Evolutionary conservation across 768 basidiomycete genomes (phyloP).

Genomic region (Strobilomyces dryophilus): DNA sequence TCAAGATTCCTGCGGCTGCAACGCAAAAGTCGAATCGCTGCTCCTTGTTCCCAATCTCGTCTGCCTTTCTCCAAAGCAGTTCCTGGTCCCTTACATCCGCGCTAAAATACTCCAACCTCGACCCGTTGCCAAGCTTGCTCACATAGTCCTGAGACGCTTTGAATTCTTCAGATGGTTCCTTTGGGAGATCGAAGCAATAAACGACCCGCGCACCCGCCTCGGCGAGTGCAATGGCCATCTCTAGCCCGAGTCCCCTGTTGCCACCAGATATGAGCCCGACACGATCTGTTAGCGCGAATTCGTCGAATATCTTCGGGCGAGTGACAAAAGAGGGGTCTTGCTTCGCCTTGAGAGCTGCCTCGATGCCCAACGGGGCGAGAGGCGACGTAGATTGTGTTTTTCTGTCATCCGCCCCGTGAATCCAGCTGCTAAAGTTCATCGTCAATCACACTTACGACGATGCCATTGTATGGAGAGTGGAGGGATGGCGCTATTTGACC

Average conservation of each 20-base stretch:
- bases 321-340: slow-evolving; percentile 31
- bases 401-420: not conserved
- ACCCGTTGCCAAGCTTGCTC: slow-evolving; percentile 37
- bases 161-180: slow-evolving; percentile 56
- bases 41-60: slow-evolving; percentile 62
- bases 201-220: slow-evolving; percentile 70
- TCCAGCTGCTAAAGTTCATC: too few species aligned
- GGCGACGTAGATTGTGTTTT: slow-evolving; percentile 45
- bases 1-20: slow-evolving; percentile 76
- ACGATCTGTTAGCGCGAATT: slow-evolving; percentile 53
- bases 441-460: too few species aligned
- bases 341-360: slow-evolving; percentile 47
- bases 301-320: slow-evolving; percentile 52
- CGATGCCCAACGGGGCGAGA: slow-evolving; percentile 59
- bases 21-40: slow-evolving; percentile 73
- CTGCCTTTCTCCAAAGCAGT: slow-evolving; percentile 50
- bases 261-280: slow-evolving; percentile 63
- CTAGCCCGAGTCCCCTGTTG: slow-evolving; percentile 70
- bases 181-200: slow-evolving; percentile 65
- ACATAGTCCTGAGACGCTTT: slow-evolving; percentile 52
- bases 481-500: not conserved
- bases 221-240: slow-evolving; percentile 70
- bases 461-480: too few species aligned
- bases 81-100: slow-evolving; percentile 66
- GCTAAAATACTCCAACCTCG: slow-evolving; percentile 56